These are phyloP conservation scores for Panicum virgatum DNA, from an alignment of 202 grass and related monocot species.

Conservation along the genomic window DNA sequence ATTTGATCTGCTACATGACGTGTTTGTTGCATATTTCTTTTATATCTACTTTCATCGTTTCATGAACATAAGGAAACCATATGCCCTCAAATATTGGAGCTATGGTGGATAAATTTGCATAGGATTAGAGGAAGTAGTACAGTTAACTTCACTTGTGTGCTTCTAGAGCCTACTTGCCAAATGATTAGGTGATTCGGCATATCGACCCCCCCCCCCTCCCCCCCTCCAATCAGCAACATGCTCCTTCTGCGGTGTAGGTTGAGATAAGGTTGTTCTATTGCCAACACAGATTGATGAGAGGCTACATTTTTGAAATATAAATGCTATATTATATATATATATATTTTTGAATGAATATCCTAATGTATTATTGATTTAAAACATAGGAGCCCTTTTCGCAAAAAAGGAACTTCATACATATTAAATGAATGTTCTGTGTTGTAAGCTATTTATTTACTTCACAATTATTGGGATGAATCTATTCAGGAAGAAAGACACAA, in stretches of 20 bases:
- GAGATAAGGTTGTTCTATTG: not conserved
- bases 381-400: not conserved
- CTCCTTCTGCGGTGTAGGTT: not conserved
- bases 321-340: not conserved
- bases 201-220: too few relatives aligned
- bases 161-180: not conserved
- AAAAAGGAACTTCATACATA: constrained; percentile 32
- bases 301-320: not conserved
- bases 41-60: not conserved
- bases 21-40: not conserved
- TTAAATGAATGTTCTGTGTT: constrained; percentile 5
- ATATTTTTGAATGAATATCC: not conserved
- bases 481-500: constrained; percentile 95
- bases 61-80: not conserved
- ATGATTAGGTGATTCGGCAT: not conserved
- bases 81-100: not conserved
- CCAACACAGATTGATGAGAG: not conserved
- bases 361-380: not conserved
- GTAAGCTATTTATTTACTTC: constrained; percentile 27
- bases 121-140: not conserved
- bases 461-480: constrained; percentile 43
- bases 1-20: not conserved
- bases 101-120: not conserved
- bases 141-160: not conserved
- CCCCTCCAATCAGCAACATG: not conserved